Conservation (phyloP, 2,329 filamentous ascomycete species). For the Acrocalymma vagum region DNA sequence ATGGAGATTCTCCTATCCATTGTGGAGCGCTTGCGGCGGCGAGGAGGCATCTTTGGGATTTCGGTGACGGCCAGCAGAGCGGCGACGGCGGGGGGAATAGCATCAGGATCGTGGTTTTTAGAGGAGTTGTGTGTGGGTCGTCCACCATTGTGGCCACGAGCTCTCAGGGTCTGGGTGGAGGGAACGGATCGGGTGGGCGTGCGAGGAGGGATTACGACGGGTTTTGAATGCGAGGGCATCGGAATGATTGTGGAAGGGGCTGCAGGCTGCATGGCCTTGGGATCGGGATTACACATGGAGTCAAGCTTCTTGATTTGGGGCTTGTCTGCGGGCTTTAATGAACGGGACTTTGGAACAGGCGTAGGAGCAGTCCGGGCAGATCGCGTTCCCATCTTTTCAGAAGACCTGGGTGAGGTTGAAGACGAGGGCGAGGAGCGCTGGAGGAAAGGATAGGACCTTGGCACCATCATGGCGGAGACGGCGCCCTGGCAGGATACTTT, state of each 20-base stretch:
- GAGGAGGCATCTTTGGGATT: constrained; percentile 62
- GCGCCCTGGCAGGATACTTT: constrained; percentile 29
- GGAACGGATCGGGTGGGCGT: constrained; percentile 37
- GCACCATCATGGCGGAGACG: constrained; percentile 52
- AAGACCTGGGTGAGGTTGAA: constrained; percentile 19
- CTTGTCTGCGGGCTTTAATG: constrained; percentile 18
- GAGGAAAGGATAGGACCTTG: constrained; percentile 54
- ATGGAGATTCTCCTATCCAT: constrained; percentile 60
- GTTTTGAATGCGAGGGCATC: constrained; percentile 48
- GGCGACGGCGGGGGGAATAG: constrained; percentile 63
- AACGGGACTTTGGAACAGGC: constrained; percentile 13
- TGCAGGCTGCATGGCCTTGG: constrained; percentile 18
- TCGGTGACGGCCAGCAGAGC: constrained; percentile 67
- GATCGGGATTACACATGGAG: constrained; percentile 13
- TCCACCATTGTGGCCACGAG: constrained; percentile 39
- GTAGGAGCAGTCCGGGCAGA: constrained; percentile 25
- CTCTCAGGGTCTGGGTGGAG: constrained; percentile 41
- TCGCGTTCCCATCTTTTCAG: constrained; percentile 44
- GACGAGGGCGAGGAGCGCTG: constrained; percentile 46
- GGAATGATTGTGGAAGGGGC: too few relatives aligned
- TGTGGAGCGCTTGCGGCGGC: constrained; percentile 50
- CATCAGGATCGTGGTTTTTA: constrained; percentile 52
- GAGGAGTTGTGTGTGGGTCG: constrained; percentile 31
- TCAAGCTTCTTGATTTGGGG: constrained; percentile 14
- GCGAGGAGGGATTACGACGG: constrained; percentile 52